A percentile compares a stretch with the other conserved stretches of the same genome.
Evolutionary conservation across 192 early-diverging fungal genomes (phyloP).

Genomic region (Linnemannia schmuckeri): DNA sequence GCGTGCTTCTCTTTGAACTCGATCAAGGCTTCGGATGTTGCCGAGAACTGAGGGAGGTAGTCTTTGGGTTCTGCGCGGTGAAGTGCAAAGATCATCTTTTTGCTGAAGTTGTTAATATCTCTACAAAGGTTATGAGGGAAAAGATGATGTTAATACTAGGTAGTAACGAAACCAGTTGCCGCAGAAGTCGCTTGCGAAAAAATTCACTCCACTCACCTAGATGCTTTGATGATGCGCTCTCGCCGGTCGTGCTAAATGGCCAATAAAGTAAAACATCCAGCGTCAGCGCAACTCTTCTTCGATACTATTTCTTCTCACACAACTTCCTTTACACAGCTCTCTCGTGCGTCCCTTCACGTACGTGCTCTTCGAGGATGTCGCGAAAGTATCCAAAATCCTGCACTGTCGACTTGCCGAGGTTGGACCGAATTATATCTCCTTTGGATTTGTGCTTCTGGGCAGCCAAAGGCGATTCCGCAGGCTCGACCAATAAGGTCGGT

Average conservation of each 20-base stretch:
- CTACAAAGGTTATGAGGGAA: neutral
- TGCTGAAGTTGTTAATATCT: slow-evolving; percentile 53
- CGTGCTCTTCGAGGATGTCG: slow-evolving; percentile 51
- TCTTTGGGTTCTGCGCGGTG: slow-evolving; percentile 52
- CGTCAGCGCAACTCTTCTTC: no score
- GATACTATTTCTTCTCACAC: neutral
- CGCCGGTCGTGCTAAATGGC: slow-evolving; percentile 36
- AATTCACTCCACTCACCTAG: slow-evolving; percentile 18
- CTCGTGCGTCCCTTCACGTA: neutral
- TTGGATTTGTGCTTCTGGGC: neutral
- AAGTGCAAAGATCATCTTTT: slow-evolving; percentile 55
- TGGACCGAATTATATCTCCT: slow-evolving; percentile 10
- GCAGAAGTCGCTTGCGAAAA: neutral
- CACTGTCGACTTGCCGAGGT: slow-evolving; percentile 22
- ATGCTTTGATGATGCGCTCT: slow-evolving; percentile 50
- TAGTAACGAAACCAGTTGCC: neutral
- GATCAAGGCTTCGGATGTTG: slow-evolving; percentile 25
- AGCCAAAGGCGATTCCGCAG: neutral
- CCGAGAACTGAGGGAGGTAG: slow-evolving; percentile 31
- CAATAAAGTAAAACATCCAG: neutral
- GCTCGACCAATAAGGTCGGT: slow-evolving; percentile 7
- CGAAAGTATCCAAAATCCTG: slow-evolving; percentile 44
- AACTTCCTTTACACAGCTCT: neutral
- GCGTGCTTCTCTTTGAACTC: slow-evolving; percentile 48
- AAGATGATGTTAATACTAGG: neutral